phyloP scores from a whole-genome alignment of 78 protist species.

The Dictyostelium firmibasis region DNA sequence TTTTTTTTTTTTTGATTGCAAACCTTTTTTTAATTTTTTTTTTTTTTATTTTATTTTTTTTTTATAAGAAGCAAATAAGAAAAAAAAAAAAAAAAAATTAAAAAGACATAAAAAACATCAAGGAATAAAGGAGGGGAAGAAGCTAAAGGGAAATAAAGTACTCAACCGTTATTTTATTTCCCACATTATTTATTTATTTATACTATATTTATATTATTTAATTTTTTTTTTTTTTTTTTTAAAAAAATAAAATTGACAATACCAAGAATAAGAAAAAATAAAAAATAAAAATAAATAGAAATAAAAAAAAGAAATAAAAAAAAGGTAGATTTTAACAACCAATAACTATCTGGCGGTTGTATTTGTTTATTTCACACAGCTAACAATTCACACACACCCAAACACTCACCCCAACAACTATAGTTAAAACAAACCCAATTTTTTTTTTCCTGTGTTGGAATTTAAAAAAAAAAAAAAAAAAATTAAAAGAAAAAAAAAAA shows the following conservation, averaged over 20 bases:
- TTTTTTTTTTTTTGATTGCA: neutral
- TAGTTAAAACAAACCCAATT: too few relatives aligned
- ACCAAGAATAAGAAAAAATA: too few relatives aligned
- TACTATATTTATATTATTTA: too few relatives aligned
- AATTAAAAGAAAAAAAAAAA: neutral
- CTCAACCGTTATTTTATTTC: neutral
- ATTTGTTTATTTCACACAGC: neutral
- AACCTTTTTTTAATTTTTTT: neutral
- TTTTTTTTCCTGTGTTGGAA: too few relatives aligned
- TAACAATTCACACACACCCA: neutral
- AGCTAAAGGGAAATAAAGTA: neutral
- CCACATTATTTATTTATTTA: too few relatives aligned
- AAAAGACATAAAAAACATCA: neutral
- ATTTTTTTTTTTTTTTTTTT: neutral
- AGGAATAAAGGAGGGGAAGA: neutral
- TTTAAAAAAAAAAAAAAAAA: neutral
- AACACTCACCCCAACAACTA: neutral
- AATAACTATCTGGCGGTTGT: neutral
- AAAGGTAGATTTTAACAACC: neutral
- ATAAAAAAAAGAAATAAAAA: neutral
- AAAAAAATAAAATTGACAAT: too few relatives aligned
- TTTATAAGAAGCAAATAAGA: too few relatives aligned
- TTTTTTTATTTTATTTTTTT: too few relatives aligned
- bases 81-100: too few relatives aligned
- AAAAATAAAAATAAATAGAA: too few relatives aligned